phyloP scores from a whole-genome alignment of 1,139 yeast genomes.

The Yamadazyma epiphylla region DNA sequence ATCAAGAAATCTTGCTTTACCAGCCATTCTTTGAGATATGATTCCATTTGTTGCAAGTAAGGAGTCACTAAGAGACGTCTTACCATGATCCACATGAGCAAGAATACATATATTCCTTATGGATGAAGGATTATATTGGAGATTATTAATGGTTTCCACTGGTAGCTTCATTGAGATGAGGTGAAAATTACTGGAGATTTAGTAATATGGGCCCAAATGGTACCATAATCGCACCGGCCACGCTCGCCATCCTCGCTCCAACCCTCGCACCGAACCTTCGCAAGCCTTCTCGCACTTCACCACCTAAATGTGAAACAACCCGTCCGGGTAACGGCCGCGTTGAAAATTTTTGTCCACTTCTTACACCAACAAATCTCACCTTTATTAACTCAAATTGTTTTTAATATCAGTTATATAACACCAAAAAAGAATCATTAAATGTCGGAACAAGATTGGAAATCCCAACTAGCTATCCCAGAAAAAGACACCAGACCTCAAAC shows the following conservation, averaged over 20 bases:
- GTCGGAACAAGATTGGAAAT: slow-evolving; percentile 68
- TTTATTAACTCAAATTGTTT: too few relatives aligned
- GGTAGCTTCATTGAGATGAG: slow-evolving; percentile 43
- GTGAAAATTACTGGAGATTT: slow-evolving; percentile 1
- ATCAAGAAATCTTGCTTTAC: slow-evolving; percentile 88
- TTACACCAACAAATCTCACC: too few relatives aligned
- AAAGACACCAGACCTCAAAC: slow-evolving; percentile 93
- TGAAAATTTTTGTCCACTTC: too few relatives aligned
- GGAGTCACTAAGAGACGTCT: slow-evolving; percentile 91
- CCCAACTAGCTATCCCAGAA: slow-evolving; percentile 66
- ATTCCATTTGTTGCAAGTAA: slow-evolving; percentile 93
- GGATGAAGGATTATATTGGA: slow-evolving; percentile 66
- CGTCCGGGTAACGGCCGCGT: too few relatives aligned
- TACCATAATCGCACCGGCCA: too few relatives aligned
- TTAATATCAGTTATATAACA: too few relatives aligned
- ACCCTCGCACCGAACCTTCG: too few relatives aligned
- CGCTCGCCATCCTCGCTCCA: too few relatives aligned
- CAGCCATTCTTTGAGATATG: slow-evolving; percentile 92
- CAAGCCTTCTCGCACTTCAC: too few relatives aligned
- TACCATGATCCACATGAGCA: slow-evolving; percentile 99
- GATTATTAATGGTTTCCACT: slow-evolving; percentile 56
- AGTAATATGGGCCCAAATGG: too few relatives aligned
- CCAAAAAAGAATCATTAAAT: too few relatives aligned
- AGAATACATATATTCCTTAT: slow-evolving; percentile 90
- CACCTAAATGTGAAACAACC: too few relatives aligned